Conservation (phyloP, 768 basidiomycete species). For the Russula dissimulans region DNA sequence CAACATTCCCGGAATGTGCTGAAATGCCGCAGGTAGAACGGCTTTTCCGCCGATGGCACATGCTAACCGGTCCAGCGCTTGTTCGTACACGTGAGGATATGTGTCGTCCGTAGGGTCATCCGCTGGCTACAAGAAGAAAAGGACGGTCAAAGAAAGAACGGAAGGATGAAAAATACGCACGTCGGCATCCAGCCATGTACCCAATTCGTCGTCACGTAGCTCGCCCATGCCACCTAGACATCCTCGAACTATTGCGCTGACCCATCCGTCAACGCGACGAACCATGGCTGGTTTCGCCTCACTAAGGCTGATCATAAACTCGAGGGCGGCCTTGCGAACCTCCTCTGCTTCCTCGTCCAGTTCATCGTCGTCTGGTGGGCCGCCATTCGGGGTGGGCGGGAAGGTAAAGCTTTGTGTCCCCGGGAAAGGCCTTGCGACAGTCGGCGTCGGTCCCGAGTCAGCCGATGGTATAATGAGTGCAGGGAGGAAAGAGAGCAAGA, state of each 20-base stretch:
- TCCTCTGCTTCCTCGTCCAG: slow-evolving; percentile 61
- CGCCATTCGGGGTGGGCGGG: slow-evolving; percentile 29
- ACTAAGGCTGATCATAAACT: slow-evolving; percentile 75
- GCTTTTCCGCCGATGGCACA: slow-evolving; percentile 69
- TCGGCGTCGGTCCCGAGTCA: slow-evolving; percentile 45
- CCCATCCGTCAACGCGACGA: slow-evolving; percentile 60
- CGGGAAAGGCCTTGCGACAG: slow-evolving; percentile 39
- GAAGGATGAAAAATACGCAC: slow-evolving; percentile 35
- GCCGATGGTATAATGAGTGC: slow-evolving; percentile 58
- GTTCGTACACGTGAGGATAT: slow-evolving; percentile 72
- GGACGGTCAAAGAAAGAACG: not conserved
- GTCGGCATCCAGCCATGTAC: slow-evolving; percentile 64
- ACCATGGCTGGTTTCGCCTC: slow-evolving; percentile 69
- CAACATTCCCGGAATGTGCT: slow-evolving; percentile 76
- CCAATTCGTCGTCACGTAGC: slow-evolving; percentile 51
- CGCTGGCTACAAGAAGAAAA: slow-evolving; percentile 40
- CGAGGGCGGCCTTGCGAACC: slow-evolving; percentile 63
- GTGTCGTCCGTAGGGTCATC: slow-evolving; percentile 52
- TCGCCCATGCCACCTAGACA: slow-evolving; percentile 80
- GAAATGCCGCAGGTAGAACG: slow-evolving; percentile 73
- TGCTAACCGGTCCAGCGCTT: slow-evolving; percentile 72
- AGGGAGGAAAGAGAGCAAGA: slow-evolving; percentile 61
- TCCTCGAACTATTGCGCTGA: slow-evolving; percentile 56
- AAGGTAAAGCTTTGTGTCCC: slow-evolving; percentile 28
- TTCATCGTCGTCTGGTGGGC: slow-evolving; percentile 31